phyloP scores from a whole-genome alignment of 2,329 filamentous ascomycete genomes.

The Monosporascus sp. region DNA sequence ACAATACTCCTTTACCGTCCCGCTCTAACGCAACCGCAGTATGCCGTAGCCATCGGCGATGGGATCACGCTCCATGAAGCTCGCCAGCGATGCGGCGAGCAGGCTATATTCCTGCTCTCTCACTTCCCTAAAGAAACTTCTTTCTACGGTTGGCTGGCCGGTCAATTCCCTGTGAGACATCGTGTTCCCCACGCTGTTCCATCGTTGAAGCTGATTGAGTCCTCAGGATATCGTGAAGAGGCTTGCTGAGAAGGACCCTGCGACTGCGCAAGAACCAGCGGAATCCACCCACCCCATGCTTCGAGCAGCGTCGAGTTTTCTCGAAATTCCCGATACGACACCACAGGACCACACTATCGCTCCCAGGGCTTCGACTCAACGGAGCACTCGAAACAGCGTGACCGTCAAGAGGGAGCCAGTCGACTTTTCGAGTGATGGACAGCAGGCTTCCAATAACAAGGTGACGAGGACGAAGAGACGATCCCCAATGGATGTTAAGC shows the following conservation, averaged over 20 bases:
- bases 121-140: conserved; percentile 45
- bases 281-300: conserved; percentile 8
- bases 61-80: conserved; percentile 47
- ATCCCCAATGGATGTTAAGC: conserved; percentile 6
- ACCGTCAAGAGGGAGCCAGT: conserved; percentile 1
- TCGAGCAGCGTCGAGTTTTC: conserved; percentile 16
- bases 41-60: conserved; percentile 46
- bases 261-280: conserved; percentile 2
- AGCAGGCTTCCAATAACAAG: conserved; percentile 11
- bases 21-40: conserved; percentile 27
- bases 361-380: conserved; percentile 8
- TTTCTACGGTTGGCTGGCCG: conserved; percentile 44
- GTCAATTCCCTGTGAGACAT: conserved; percentile 33
- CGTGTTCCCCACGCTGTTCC: neutral
- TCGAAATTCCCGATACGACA: conserved; percentile 10
- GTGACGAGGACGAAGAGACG: conserved; percentile 17
- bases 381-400: conserved; percentile 9
- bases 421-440: conserved; percentile 7
- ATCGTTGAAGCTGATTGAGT: conserved; percentile 1
- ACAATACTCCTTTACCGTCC: neutral
- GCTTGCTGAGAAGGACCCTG: conserved; percentile 10
- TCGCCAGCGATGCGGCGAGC: conserved; percentile 38
- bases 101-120: conserved; percentile 46
- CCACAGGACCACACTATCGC: conserved; percentile 10
- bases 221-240: conserved; percentile 11